A percentile compares a stretch with the other conserved stretches of the same genome.
phyloP scores from a whole-genome alignment of 2,329 filamentous ascomycete species.

The Cercospora sesami region DNA sequence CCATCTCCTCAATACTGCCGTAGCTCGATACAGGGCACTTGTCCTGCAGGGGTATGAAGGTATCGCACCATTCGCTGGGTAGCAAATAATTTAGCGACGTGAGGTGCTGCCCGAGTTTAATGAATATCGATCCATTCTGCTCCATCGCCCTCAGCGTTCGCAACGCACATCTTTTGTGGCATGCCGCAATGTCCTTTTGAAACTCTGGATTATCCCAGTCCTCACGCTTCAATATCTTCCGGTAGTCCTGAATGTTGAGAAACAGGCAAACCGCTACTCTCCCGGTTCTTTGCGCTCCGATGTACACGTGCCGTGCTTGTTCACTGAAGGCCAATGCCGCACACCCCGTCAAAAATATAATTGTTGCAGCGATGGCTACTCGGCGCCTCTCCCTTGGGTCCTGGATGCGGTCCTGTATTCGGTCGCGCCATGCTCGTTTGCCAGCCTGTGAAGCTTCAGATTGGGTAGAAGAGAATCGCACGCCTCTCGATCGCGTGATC shows the following conservation, averaged over 20 bases:
- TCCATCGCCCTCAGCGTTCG: constrained; percentile 84
- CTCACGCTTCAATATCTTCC: constrained; percentile 72
- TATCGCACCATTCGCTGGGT: constrained; percentile 87
- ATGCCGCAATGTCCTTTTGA: constrained; percentile 70
- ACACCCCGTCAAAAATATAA: constrained; percentile 38
- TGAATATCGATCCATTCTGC: constrained; percentile 97
- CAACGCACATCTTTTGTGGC: constrained; percentile 89
- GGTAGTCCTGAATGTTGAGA: constrained; percentile 86
- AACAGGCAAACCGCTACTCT: constrained; percentile 73
- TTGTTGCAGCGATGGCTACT: constrained; percentile 36
- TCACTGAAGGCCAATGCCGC: constrained; percentile 55
- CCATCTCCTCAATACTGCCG: constrained; percentile 84
- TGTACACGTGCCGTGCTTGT: constrained; percentile 74
- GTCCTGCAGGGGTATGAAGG: constrained; percentile 94
- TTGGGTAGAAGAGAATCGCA: constrained; percentile 6
- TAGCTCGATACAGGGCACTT: constrained; percentile 90
- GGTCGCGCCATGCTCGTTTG: constrained; percentile 35
- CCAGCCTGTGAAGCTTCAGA: constrained; percentile 28
- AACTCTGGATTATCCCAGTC: constrained; percentile 62
- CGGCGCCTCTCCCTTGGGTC: constrained; percentile 28
- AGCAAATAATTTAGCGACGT: constrained; percentile 95
- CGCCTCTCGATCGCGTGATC: background rate
- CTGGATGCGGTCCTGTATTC: constrained; percentile 24
- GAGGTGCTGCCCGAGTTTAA: constrained; percentile 94
- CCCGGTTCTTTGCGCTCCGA: constrained; percentile 72